Conservation (phyloP, 1,139 yeast genomes). For the Yamadazyma dushanensis region DNA sequence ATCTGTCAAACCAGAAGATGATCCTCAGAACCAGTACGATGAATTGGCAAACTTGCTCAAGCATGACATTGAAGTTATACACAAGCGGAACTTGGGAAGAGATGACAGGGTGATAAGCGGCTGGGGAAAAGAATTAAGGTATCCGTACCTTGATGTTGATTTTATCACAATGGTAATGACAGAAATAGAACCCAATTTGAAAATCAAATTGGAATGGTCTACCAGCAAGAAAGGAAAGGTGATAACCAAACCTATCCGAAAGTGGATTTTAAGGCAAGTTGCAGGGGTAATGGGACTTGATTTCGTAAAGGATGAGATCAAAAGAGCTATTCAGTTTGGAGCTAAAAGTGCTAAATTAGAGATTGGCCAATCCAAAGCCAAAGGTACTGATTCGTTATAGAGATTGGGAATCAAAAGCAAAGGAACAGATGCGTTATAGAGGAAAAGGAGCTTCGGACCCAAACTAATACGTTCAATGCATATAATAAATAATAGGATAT, state of each 20-base stretch:
- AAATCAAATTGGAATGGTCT: slow-evolving; percentile 37
- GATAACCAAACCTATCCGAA: slow-evolving; percentile 45
- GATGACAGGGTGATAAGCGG: slow-evolving; percentile 85
- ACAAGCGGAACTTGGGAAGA: slow-evolving; percentile 79
- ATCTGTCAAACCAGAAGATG: slow-evolving; percentile 20
- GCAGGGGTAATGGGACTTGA: slow-evolving; percentile 54
- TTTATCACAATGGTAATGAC: slow-evolving; percentile 56
- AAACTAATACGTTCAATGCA: no score
- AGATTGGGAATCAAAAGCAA: slow-evolving; percentile 43
- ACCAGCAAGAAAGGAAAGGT: slow-evolving; percentile 31
- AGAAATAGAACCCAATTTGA: slow-evolving; percentile 52
- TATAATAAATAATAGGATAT: background rate
- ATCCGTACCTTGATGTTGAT: slow-evolving; percentile 75
- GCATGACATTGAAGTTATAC: slow-evolving; percentile 69
- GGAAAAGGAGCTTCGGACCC: no score
- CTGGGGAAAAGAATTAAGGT: slow-evolving; percentile 90
- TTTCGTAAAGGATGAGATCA: slow-evolving; percentile 72
- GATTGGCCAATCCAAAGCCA: slow-evolving; percentile 61
- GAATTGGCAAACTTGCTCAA: slow-evolving; percentile 51
- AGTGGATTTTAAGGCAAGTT: slow-evolving; percentile 60
- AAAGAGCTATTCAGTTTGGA: slow-evolving; percentile 96
- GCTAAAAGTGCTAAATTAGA: slow-evolving; percentile 94
- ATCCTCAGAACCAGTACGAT: slow-evolving; percentile 20
- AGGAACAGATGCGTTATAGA: slow-evolving; percentile 22
- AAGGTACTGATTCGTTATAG: slow-evolving; percentile 62